Conservation (phyloP, 2,329 filamentous ascomycete genomes). For the Cladorrhinum sp. region DNA sequence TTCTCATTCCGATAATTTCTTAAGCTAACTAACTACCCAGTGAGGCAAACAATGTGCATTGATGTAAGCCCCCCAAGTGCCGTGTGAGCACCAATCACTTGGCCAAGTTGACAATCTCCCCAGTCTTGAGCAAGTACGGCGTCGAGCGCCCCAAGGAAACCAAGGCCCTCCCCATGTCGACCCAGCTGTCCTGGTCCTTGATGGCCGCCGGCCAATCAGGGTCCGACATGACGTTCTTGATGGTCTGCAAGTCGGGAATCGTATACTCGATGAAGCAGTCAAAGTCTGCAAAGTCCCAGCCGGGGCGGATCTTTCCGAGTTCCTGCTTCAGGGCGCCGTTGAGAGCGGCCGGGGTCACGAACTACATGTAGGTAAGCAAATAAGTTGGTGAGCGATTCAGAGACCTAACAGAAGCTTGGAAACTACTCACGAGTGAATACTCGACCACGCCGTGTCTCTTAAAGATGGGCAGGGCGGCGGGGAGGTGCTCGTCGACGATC, state of each 20-base stretch:
- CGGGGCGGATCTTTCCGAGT: not conserved
- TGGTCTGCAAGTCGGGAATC: not conserved
- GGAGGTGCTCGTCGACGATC: slow-evolving; percentile 4
- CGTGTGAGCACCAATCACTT: no score
- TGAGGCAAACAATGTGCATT: no score
- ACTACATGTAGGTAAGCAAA: no score
- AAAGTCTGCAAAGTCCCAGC: slow-evolving; percentile 3
- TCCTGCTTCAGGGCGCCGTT: not conserved
- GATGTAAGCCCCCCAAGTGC: no score
- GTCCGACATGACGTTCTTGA: slow-evolving; percentile 6
- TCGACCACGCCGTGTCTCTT: slow-evolving; percentile 7
- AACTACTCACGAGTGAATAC: slow-evolving; percentile 5
- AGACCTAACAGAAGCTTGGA: no score
- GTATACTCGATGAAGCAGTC: slow-evolving; percentile 6
- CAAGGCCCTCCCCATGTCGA: not conserved
- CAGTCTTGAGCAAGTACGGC: not conserved
- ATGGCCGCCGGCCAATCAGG: slow-evolving; percentile 1
- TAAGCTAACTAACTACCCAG: no score
- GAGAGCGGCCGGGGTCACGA: not conserved
- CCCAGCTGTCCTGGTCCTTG: slow-evolving; percentile 4
- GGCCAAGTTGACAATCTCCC: no score
- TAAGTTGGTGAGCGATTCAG: no score
- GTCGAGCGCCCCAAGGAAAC: slow-evolving; percentile 3
- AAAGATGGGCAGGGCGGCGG: not conserved
- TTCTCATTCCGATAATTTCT: no score